A percentile compares a stretch with the other conserved stretches of the same genome.
phyloP scores from a whole-genome alignment of 1,284 basidiomycete genomes.

The Sporisorium iseilematis-ciliati region DNA sequence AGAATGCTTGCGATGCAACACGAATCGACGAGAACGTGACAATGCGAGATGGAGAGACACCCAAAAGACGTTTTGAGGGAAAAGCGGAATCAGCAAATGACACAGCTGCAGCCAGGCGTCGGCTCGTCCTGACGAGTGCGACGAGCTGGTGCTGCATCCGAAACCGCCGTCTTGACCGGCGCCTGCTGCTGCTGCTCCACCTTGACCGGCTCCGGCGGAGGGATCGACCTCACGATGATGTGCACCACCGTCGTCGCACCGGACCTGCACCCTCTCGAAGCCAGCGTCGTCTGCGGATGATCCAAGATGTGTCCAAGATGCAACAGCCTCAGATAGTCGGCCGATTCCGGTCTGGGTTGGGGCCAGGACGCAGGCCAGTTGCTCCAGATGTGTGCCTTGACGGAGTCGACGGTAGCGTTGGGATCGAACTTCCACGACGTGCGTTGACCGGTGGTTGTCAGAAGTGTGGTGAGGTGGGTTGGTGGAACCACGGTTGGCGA shows the following conservation, averaged over 20 bases:
- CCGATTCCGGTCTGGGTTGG: conserved; percentile 39
- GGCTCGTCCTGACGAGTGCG: conserved; percentile 15
- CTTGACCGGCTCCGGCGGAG: conserved; percentile 39
- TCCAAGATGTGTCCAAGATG: conserved; percentile 51
- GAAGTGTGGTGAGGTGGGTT: conserved; percentile 41
- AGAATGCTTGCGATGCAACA: background rate
- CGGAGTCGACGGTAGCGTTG: conserved; percentile 16
- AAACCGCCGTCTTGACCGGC: conserved; percentile 10
- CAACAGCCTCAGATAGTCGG: conserved; percentile 29
- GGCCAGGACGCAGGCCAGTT: conserved; percentile 46
- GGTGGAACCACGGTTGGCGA: conserved; percentile 8
- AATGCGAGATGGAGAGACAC: background rate
- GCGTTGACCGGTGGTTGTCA: conserved; percentile 33
- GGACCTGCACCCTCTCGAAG: conserved; percentile 34
- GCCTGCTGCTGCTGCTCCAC: conserved; percentile 29
- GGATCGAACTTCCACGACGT: conserved; percentile 41
- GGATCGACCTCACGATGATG: conserved; percentile 31
- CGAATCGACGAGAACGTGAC: background rate
- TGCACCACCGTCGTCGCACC: conserved; percentile 42
- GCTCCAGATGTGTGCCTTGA: conserved; percentile 28
- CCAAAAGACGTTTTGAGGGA: too few relatives aligned
- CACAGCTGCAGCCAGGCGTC: conserved; percentile 41
- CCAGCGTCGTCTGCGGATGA: conserved; percentile 26
- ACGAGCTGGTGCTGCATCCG: background rate
- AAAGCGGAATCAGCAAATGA: conserved; percentile 33